Percentiles rank a stretch among this genome's conserved stretches.
Conservation (phyloP, 78 protist species). For the slime mould (Dictyostelium discoideum) region dicty_2.7 NC_007089.4:6337001-6337500, state of each 20-base stretch:
- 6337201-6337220: constrained; percentile 74
- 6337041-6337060: constrained; percentile 93
- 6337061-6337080: constrained; percentile 93
- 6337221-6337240: constrained; percentile 58
- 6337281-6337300: constrained; percentile 77
- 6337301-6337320: constrained; percentile 70
- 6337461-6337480: constrained; percentile 54
- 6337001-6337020: constrained; percentile 83
- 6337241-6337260: constrained; percentile 76
- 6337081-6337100: constrained; percentile 91
- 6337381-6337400: background rate
- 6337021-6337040: constrained; percentile 94
- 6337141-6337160: constrained; percentile 48
- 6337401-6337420: constrained; percentile 62
- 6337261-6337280: constrained; percentile 79
- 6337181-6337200: constrained; percentile 54
- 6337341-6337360: constrained; percentile 50
- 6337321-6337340: constrained; percentile 79
- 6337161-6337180: constrained; percentile 32
- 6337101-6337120: constrained; percentile 80
- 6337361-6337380: constrained; percentile 33
- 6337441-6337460: constrained; percentile 79
- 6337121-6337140: constrained; percentile 32
- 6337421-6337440: constrained; percentile 80
- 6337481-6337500: constrained; percentile 72